phyloP scores from a whole-genome alignment of 2,329 filamentous ascomycete species.

The Uncinocarpus reesii region DNA sequence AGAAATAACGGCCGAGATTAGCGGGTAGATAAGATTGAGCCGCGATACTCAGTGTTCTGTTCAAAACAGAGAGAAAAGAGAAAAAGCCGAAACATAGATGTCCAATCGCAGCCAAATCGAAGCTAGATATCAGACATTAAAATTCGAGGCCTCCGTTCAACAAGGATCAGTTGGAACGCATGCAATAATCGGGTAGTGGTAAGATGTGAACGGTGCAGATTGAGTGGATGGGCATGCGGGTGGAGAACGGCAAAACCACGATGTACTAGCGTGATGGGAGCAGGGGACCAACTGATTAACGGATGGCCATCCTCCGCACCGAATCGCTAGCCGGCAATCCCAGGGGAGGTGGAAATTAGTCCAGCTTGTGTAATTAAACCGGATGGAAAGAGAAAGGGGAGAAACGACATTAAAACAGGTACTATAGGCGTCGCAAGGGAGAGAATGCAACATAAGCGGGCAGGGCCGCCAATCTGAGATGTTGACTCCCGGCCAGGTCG shows the following conservation, averaged over 20 bases:
- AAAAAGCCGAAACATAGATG: neutral
- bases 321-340: neutral
- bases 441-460: slow-evolving; percentile 10
- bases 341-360: slow-evolving; percentile 3
- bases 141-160: slow-evolving; percentile 4
- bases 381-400: neutral
- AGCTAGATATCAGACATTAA: slow-evolving; percentile 6
- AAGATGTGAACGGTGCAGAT: slow-evolving; percentile 6
- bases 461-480: neutral
- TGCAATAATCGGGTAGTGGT: slow-evolving; percentile 1
- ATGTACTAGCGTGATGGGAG: slow-evolving; percentile 6
- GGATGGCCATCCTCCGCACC: slow-evolving; percentile 1
- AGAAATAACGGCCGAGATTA: neutral
- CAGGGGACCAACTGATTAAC: slow-evolving; percentile 5
- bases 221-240: slow-evolving; percentile 3
- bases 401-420: slow-evolving; percentile 10
- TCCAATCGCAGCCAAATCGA: neutral
- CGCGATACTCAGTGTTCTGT: neutral
- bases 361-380: slow-evolving; percentile 2
- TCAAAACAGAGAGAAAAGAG: neutral
- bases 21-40: neutral
- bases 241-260: slow-evolving; percentile 4
- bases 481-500: neutral
- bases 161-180: slow-evolving; percentile 4
- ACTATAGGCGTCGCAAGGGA: slow-evolving; percentile 4